Percentiles rank a stretch among this genome's conserved stretches.
Conservation (phyloP, 2,329 filamentous ascomycete genomes). For the Scleromitrula shiraiana region DNA sequence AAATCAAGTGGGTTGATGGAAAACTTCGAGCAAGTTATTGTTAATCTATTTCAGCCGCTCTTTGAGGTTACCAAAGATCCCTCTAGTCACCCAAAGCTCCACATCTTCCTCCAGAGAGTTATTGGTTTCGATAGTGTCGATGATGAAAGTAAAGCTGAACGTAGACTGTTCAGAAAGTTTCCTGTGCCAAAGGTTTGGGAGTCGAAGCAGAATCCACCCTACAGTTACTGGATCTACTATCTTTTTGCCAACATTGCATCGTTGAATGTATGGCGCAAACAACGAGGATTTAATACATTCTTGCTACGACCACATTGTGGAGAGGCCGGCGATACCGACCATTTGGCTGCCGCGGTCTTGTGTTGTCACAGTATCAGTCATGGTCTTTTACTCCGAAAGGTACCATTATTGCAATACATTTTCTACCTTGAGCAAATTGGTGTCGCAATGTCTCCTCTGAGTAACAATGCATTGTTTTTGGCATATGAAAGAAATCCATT, state of each 20-base stretch:
- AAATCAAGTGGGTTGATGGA: slow-evolving; percentile 82
- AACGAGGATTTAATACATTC: slow-evolving; percentile 93
- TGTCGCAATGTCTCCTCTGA: slow-evolving; percentile 97
- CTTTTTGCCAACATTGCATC: slow-evolving; percentile 90
- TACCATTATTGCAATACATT: slow-evolving; percentile 89
- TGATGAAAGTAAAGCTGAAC: slow-evolving; percentile 94
- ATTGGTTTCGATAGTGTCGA: slow-evolving; percentile 97
- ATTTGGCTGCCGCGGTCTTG: slow-evolving; percentile 82
- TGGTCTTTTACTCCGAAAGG: slow-evolving; percentile 84
- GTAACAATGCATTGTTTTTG: slow-evolving; percentile 93
- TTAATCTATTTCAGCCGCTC: slow-evolving; percentile 85
- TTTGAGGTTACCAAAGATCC: slow-evolving; percentile 93
- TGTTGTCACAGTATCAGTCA: slow-evolving; percentile 98
- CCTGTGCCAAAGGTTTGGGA: slow-evolving; percentile 84
- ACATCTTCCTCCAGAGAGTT: slow-evolving; percentile 88
- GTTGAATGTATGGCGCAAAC: slow-evolving; percentile 83
- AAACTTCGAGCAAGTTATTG: slow-evolving; percentile 82
- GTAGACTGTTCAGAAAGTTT: slow-evolving; percentile 91
- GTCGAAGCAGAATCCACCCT: slow-evolving; percentile 91
- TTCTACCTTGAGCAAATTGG: slow-evolving; percentile 98
- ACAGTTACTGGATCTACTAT: slow-evolving; percentile 99
- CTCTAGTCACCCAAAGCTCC: slow-evolving; percentile 78
- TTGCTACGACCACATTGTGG: slow-evolving; percentile 89
- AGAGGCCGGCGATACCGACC: slow-evolving; percentile 93
- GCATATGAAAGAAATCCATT: slow-evolving; percentile 97